phyloP scores from a whole-genome alignment of 2,329 filamentous ascomycete species.

The Alternaria conjuncta region DNA sequence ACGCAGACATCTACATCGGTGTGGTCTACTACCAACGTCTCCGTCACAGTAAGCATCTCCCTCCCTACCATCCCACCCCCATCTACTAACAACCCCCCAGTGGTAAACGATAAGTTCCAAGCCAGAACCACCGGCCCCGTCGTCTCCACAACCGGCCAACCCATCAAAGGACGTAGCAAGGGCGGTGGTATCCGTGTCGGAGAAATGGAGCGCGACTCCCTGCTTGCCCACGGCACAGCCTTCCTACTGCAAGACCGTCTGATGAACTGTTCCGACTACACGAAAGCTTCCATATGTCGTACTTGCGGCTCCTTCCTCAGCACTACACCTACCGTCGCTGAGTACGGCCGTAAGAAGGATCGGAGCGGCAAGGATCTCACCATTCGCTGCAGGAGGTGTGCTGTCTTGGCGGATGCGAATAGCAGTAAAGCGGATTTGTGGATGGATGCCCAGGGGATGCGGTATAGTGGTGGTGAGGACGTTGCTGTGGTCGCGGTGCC shows the following conservation, averaged over 20 bases:
- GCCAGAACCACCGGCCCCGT: constrained; percentile 91
- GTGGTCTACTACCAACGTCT: constrained; percentile 98
- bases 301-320: constrained; percentile 89
- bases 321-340: constrained; percentile 75
- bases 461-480: constrained; percentile 87
- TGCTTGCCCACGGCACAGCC: constrained; percentile 92
- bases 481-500: constrained; percentile 92
- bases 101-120: constrained; percentile 99
- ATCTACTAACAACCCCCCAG: background rate
- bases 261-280: constrained; percentile 96
- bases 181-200: constrained; percentile 98
- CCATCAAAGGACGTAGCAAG: constrained; percentile 94
- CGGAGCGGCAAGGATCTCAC: constrained; percentile 69
- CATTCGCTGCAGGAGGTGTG: constrained; percentile 82
- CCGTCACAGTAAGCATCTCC: constrained; percentile 68
- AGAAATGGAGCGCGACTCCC: constrained; percentile 97
- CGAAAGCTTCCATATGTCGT: constrained; percentile 87
- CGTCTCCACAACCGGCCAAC: constrained; percentile 88
- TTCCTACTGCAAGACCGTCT: constrained; percentile 94
- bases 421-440: constrained; percentile 73
- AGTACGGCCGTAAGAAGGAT: constrained; percentile 64
- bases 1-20: constrained; percentile 94
- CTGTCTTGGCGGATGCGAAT: constrained; percentile 57
- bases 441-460: constrained; percentile 86
- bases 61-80: background rate